Base-by-base conservation (phyloP, 2,329 filamentous ascomycete genomes). In the Aspergillus alliaceus region DNA sequence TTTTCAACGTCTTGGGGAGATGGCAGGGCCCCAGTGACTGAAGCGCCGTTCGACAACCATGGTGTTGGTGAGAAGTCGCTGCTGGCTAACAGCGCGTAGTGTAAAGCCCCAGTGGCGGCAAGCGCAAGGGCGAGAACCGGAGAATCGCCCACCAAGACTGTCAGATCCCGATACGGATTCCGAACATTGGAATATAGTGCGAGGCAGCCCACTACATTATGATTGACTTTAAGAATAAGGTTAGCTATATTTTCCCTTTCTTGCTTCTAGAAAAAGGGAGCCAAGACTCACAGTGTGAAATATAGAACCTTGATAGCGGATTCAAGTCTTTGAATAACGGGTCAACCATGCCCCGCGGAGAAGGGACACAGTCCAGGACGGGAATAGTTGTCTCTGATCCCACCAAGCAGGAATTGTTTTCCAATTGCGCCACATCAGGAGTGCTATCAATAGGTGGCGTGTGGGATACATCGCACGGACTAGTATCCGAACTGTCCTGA, bases 101-200 rank as follows among this genome's bases (percentile, higher is more conserved):
- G 79, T 39, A 79, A 69, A n/a, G 80, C 80, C 1, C 79, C 78
- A 51, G 77, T 78, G 6, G 80, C 79, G 34, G 79, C 67, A 31
- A 82, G 75, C 40, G 79, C 75, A 40, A 81, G 72, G 25, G 79
- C 70, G 11, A 82, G 69, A 24, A 79, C 68, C 6, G 79, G 77
- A 40, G 79, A 76, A 22, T 73, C 71, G 20, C 72, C 72, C 14
- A 79, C 77, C 47, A 80, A 68, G 6, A 77, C 74, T 22, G 81
- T 76, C 6, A 83, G 71, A 53, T 80, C 76, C 31, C 79, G 77
- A 54, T 80, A 80, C 0, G 79, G 79, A 35, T 83, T 82, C 15
- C 75, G 71, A 1, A 75, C 72, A 29, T 73, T 66, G 29, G 81
- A 77, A 64, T 82, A 80, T 4, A 81, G 69, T 0, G 80, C 76